Evolutionary conservation across 2,329 filamentous ascomycete species (phyloP), one percentile per base, ranked within the genome.

Genomic region (Colletotrichum sansevieriae): DNA sequence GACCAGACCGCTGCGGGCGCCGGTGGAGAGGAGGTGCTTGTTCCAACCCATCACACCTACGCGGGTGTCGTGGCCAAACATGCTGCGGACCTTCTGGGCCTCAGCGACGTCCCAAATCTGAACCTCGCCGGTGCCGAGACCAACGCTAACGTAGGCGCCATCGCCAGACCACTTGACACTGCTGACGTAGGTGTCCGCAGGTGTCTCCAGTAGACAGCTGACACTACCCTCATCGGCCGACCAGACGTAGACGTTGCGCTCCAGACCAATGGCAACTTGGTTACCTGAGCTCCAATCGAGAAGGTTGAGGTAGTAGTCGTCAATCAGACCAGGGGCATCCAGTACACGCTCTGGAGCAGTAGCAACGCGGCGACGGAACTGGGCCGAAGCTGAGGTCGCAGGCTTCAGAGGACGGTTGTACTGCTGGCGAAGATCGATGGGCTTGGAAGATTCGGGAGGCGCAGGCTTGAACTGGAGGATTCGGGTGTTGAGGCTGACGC

Each of bases 71-170:
- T 99, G 96, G 70, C 96, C 96, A 78, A 94, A 92, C 96, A 99
- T 99, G 86, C 94, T 98, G 80, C 96, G 95, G 68, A 99, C 91
- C 88, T 98, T 98, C 77, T 90, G 91, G 71, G 92, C 90, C 81
- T 99, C 96, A 75, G 97, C 92, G 33, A 98, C 95, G 76, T 98
- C 96, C 95, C 96, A 99, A 83, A 99, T 99, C 84, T 99, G 96
- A 43, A 99, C 94, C 81, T 99, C 96, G 69, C 96, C 96, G 43
- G 94, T 94, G 70, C 95, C 95, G 58, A 99, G 91, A 70, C 96
- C 96, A 74, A 98, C 95, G 72, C 95, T 92, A 72, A 99, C 95
- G 78, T 99, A 98, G 37, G 95, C 95, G 69, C 96, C 96, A 76
- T 99, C 96, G 58, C 93, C 94, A 71, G 95, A 98, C 96, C 96